phyloP scores from a whole-genome alignment of 2,329 filamentous ascomycete species.

The Aspergillus viridinutans region DNA sequence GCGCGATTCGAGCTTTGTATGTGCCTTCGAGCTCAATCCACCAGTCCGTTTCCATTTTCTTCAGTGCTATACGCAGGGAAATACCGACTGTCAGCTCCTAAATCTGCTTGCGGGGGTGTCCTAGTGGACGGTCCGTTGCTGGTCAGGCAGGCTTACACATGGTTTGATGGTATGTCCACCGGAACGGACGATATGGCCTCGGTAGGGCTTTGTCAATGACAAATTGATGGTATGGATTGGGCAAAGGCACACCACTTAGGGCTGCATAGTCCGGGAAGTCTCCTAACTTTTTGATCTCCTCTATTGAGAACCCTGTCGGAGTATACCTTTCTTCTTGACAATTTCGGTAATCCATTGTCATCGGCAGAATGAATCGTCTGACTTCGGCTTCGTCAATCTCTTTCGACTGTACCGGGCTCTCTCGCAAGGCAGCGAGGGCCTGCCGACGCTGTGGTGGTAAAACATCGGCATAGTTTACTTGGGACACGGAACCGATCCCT shows the following conservation, averaged over 20 bases:
- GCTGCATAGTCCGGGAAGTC: conserved; percentile 75
- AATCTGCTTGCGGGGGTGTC: not conserved
- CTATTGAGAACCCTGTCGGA: conserved; percentile 65
- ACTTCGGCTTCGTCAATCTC: conserved; percentile 32
- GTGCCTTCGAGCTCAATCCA: conserved; percentile 83
- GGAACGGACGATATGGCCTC: conserved; percentile 73
- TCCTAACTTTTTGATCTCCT: conserved; percentile 66
- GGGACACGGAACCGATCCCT: conserved; percentile 21
- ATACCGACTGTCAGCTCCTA: not conserved
- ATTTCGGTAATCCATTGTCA: conserved; percentile 37
- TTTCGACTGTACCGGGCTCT: conserved; percentile 13
- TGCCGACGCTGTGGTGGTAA: conserved; percentile 53
- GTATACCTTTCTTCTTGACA: conserved; percentile 47
- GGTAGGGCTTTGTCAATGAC: conserved; percentile 64
- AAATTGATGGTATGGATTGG: conserved; percentile 60
- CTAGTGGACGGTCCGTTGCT: not conserved
- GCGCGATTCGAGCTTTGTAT: conserved; percentile 63
- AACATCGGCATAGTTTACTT: conserved; percentile 41
- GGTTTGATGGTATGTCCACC: conserved; percentile 84
- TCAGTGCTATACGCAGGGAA: conserved; percentile 54
- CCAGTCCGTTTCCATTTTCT: conserved; percentile 75
- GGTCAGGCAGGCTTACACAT: conserved; percentile 63
- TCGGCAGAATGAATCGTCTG: conserved; percentile 35
- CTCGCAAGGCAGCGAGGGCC: conserved; percentile 34
- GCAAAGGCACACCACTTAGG: conserved; percentile 70